Conservation (phyloP, 768 basidiomycete species). For the Pisolithus albus region DNA sequence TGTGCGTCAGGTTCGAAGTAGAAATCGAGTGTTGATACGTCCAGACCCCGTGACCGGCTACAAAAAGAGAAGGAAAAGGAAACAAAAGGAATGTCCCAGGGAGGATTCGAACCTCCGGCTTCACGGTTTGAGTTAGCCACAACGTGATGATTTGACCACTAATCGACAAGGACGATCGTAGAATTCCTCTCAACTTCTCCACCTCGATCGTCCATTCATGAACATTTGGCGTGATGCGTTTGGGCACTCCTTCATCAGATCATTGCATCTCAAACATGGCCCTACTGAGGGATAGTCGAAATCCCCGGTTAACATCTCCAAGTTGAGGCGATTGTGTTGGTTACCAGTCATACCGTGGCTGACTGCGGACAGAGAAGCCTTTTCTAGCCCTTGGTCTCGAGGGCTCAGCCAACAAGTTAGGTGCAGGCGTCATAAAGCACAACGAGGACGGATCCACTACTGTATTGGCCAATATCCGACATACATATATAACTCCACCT, state of each 20-base stretch:
- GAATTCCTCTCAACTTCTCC: too few species aligned
- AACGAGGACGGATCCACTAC: slow-evolving; percentile 59
- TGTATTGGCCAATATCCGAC: slow-evolving; percentile 88
- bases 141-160: slow-evolving; percentile 32
- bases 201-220: too few species aligned
- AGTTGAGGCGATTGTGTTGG: slow-evolving; percentile 21
- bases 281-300: slow-evolving; percentile 6
- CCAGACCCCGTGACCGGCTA: too few species aligned
- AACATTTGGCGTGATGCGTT: too few species aligned
- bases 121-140: slow-evolving; percentile 22
- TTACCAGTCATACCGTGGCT: slow-evolving; percentile 7
- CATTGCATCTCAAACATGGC: too few species aligned
- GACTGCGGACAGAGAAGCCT: slow-evolving; percentile 43
- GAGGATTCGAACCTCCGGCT: slow-evolving; percentile 29
- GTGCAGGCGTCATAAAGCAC: slow-evolving; percentile 88
- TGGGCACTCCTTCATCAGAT: too few species aligned
- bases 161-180: slow-evolving; percentile 25
- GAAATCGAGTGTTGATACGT: too few species aligned
- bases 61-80: not conserved
- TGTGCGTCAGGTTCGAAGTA: not conserved
- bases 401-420: slow-evolving; percentile 97
- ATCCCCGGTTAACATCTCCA: slow-evolving; percentile 27
- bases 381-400: slow-evolving; percentile 93
- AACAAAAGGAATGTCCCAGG: slow-evolving; percentile 10
- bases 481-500: slow-evolving; percentile 98